Evolutionary conservation across 352 stramenopile species (phyloP).

Genomic region (Phytophthora rubi): DNA sequence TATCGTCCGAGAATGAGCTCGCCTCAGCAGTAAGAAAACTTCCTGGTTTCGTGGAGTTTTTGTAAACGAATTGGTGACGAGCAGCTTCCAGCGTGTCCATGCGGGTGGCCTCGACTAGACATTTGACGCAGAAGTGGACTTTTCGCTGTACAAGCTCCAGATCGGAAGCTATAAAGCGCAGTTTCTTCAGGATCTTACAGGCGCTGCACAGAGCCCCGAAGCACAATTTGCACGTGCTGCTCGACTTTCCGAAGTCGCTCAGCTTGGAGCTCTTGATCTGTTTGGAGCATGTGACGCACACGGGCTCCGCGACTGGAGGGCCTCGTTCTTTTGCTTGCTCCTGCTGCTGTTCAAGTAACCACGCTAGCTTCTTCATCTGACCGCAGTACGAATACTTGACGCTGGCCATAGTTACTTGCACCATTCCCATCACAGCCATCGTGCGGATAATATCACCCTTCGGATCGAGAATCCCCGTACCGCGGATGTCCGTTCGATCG

Average conservation of each 20-base stretch:
- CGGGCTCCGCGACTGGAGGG: not conserved
- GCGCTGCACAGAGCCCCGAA: slow-evolving; percentile 24
- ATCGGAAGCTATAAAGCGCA: slow-evolving; percentile 32
- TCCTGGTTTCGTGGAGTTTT: slow-evolving; percentile 15
- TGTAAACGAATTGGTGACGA: slow-evolving; percentile 31
- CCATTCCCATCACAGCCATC: slow-evolving; percentile 29
- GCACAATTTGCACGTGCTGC: slow-evolving; percentile 31
- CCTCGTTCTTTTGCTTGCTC: slow-evolving; percentile 15
- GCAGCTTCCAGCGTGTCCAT: slow-evolving; percentile 31
- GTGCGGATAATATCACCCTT: slow-evolving; percentile 28
- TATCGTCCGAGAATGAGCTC: slow-evolving; percentile 16
- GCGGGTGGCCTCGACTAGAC: slow-evolving; percentile 24
- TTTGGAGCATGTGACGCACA: slow-evolving; percentile 26
- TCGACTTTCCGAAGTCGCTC: slow-evolving; percentile 20
- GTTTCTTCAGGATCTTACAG: slow-evolving; percentile 32
- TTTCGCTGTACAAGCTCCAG: slow-evolving; percentile 29
- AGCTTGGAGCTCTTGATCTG: slow-evolving; percentile 15
- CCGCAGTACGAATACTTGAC: slow-evolving; percentile 41
- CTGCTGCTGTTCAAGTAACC: slow-evolving; percentile 31
- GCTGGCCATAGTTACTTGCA: slow-evolving; percentile 28
- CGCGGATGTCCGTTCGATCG: slow-evolving; percentile 9
- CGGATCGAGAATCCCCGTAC: slow-evolving; percentile 25
- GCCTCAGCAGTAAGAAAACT: slow-evolving; percentile 15
- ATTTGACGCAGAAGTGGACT: slow-evolving; percentile 39
- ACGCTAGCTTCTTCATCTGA: slow-evolving; percentile 45